Evolutionary conservation across 345 rosid species (phyloP), one percentile per base, ranked within the genome.

Genomic region (Eucalyptus sp.): DNA sequence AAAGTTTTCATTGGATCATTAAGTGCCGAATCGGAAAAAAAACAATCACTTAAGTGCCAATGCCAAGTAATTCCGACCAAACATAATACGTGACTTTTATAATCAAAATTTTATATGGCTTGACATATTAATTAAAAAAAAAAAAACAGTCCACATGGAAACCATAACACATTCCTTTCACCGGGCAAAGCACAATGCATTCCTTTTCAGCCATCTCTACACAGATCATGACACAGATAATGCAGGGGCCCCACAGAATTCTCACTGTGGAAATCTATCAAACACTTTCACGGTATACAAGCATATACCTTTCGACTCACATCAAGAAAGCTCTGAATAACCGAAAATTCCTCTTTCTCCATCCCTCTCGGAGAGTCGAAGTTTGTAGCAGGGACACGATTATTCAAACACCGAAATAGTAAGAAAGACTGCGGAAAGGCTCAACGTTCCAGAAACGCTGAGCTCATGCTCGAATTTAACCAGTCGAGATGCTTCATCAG

Each of bases 21-120:
- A 52, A 7, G 1, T 20, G 25, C 2, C 0, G 0, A 52, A 52
- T 52, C 2, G 1, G 10, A 7, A 2, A 18, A 52, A 52, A 52
- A 52, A 52, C 1, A 52, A 52, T 52, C 2, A 52, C 2, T 52
- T 52, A 52, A 52, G 10, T 52, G 58, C 10, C 22, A 52, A 20
- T 18, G 24, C 5, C 2, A 0, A 20, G 25, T 52, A 52, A 52
- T 52, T 52, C 2, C 10, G 1, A 52, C 58, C 25, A 52, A 52
- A 52, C 58, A 18, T 18, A 52, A 18, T 52, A 18, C 2, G 18
- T 51, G 25, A 3, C 58, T 52, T 52, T 52, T 8, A 52, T 52
- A 52, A 52, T 52, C 58, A 51, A 51, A 51, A 52, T 52, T 7
- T 52, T 52, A 52, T 52, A 52, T 52, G 58, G 24, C 58, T 52